These are phyloP conservation scores for Globisporangium spiculum DNA, from an alignment of 352 stramenopile genomes.

Conservation along the genomic window DNA sequence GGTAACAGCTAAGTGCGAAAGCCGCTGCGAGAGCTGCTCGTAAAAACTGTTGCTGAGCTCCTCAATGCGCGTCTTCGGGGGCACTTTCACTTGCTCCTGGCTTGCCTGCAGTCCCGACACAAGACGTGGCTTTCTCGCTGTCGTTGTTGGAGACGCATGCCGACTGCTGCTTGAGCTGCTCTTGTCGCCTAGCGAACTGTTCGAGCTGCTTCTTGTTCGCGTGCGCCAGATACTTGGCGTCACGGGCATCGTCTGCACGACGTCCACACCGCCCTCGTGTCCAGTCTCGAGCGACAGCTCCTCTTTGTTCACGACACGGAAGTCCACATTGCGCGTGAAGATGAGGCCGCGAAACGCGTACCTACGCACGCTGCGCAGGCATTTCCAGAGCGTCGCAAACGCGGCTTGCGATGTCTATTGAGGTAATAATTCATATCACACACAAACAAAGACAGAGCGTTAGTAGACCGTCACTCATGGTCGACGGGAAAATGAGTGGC, in stretches of 20 bases:
- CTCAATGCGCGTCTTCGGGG: constrained; percentile 54
- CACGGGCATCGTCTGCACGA: constrained; percentile 21
- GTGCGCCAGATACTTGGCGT: constrained; percentile 47
- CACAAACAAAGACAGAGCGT: constrained; percentile 2
- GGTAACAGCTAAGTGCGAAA: constrained; percentile 31
- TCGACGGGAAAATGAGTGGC: background rate
- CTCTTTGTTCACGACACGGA: constrained; percentile 68
- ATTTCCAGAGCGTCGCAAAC: constrained; percentile 72
- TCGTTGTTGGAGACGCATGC: constrained; percentile 30
- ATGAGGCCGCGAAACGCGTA: constrained; percentile 75
- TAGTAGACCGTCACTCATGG: background rate
- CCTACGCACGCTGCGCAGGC: constrained; percentile 70
- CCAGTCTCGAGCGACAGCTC: constrained; percentile 46
- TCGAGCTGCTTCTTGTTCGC: constrained; percentile 45
- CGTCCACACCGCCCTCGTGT: constrained; percentile 20
- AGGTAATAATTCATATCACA: background rate
- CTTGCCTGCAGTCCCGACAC: constrained; percentile 46
- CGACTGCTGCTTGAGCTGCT: constrained; percentile 31
- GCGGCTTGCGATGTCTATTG: constrained; percentile 48
- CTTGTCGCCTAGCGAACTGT: constrained; percentile 34
- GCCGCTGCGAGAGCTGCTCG: constrained; percentile 40
- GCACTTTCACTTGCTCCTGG: constrained; percentile 65
- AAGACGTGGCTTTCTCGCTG: constrained; percentile 25
- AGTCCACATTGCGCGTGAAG: constrained; percentile 68
- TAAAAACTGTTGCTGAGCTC: constrained; percentile 65